Evolutionary conservation across 768 basidiomycete species (phyloP).

Genomic region (Melanogaster broomeanus): DNA sequence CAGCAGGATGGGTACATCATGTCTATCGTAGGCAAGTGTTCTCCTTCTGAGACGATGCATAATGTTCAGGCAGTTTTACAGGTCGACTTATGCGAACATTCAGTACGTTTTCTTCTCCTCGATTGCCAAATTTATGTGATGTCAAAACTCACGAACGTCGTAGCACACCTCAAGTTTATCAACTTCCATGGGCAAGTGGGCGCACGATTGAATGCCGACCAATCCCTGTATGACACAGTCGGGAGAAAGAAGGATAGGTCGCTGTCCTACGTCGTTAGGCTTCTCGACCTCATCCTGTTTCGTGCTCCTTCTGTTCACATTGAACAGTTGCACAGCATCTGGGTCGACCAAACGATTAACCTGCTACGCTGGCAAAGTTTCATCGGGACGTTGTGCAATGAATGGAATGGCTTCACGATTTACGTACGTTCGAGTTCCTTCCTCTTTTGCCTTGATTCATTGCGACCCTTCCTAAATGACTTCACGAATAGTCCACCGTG

Average conservation of each 20-base stretch:
- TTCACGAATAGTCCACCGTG: conserved; percentile 6
- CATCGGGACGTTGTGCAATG: not conserved
- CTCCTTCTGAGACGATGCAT: not conserved
- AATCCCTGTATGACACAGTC: conserved; percentile 22
- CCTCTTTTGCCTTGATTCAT: not conserved
- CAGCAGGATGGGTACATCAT: not conserved
- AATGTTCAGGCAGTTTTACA: not conserved
- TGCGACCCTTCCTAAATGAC: not conserved
- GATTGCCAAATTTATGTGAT: too few species aligned
- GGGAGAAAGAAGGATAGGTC: not conserved
- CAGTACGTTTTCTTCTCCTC: not conserved
- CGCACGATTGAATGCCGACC: conserved; percentile 33
- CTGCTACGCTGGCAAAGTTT: conserved; percentile 1
- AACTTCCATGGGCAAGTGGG: conserved; percentile 39
- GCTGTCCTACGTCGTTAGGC: not conserved
- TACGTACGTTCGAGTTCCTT: conserved; percentile 1
- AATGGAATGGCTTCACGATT: conserved; percentile 9
- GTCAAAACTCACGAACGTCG: not conserved
- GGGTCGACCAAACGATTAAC: conserved; percentile 8
- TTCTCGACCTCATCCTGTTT: conserved; percentile 2
- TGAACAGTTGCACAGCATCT: conserved; percentile 1
- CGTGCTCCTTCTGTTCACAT: not conserved
- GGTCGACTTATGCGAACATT: not conserved
- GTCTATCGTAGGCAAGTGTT: not conserved
- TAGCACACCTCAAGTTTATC: conserved; percentile 20